These are phyloP conservation scores for Discostella stelligeroides DNA, from an alignment of 108 stramenopile genomes.

Conservation along the genomic window DNA sequence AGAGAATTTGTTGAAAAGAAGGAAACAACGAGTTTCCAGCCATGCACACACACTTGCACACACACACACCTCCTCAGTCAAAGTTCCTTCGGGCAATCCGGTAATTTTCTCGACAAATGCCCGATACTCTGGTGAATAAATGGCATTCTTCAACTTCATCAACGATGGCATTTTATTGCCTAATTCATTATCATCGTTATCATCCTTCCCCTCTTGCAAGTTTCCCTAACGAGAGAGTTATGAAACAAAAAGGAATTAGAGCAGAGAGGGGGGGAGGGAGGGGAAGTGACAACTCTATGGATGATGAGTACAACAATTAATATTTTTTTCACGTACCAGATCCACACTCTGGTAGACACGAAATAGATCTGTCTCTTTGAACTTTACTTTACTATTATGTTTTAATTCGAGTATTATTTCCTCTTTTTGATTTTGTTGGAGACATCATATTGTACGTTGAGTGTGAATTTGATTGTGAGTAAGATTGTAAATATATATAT, in stretches of 20 bases:
- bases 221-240: conserved; percentile 48
- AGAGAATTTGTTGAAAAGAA: neutral
- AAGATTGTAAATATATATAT: too few relatives aligned
- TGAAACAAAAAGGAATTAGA: conserved; percentile 29
- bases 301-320: too few relatives aligned
- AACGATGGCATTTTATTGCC: conserved; percentile 68
- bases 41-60: too few relatives aligned
- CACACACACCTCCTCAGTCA: conserved; percentile 63
- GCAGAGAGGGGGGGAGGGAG: conserved; percentile 3
- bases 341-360: conserved; percentile 92
- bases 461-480: too few relatives aligned
- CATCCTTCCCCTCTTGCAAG: conserved; percentile 28
- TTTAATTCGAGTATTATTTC: conserved; percentile 82
- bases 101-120: conserved; percentile 76
- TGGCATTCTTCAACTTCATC: conserved; percentile 73
- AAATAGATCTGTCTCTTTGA: conserved; percentile 97
- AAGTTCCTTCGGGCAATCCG: conserved; percentile 67
- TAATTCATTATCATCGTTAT: too few relatives aligned
- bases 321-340: too few relatives aligned
- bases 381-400: conserved; percentile 88
- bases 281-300: too few relatives aligned
- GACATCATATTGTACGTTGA: too few relatives aligned
- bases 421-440: too few relatives aligned
- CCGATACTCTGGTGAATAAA: conserved; percentile 90
- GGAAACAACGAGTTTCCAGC: too few relatives aligned